Conservation (phyloP, 1,284 basidiomycete genomes). For the Trichosporon sp. region DNA sequence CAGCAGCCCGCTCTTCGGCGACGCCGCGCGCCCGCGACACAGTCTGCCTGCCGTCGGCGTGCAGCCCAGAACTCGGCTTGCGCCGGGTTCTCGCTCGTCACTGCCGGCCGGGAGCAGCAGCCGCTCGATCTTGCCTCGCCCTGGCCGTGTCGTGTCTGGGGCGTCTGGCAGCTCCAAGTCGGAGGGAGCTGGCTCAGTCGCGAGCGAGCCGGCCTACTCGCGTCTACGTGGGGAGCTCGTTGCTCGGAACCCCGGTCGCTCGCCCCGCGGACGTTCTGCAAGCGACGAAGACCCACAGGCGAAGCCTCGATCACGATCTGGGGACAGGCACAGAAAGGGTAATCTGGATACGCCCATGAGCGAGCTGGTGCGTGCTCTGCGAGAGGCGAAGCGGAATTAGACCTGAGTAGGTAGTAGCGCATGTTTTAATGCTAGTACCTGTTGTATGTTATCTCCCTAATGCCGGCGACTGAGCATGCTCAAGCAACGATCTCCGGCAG, state of each 20-base stretch:
- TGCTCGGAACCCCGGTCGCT: background rate
- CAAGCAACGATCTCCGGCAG: background rate
- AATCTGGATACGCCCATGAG: slow-evolving; percentile 7
- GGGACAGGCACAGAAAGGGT: background rate
- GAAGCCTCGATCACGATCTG: slow-evolving; percentile 6
- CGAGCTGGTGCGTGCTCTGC: slow-evolving; percentile 28
- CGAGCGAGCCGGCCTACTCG: slow-evolving; percentile 48
- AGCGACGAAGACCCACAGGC: slow-evolving; percentile 23
- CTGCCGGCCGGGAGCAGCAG: background rate
- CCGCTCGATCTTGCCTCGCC: background rate
- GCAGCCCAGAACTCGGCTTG: background rate
- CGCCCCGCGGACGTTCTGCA: background rate
- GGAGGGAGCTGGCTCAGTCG: slow-evolving; percentile 30
- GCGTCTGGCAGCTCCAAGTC: slow-evolving; percentile 14
- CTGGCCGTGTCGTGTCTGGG: slow-evolving; percentile 1
- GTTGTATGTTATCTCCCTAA: slow-evolving; percentile 5
- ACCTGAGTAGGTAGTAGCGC: background rate
- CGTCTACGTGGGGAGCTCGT: slow-evolving; percentile 42
- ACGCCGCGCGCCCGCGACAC: slow-evolving; percentile 13
- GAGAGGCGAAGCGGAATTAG: slow-evolving; percentile 14
- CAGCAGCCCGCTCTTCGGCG: background rate
- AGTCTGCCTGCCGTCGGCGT: background rate
- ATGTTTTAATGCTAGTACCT: background rate
- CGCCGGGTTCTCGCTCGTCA: background rate
- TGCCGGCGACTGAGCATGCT: background rate